Evolutionary conservation across 331 rosid genomes (phyloP).

Genomic region (Malus hybrid): DNA sequence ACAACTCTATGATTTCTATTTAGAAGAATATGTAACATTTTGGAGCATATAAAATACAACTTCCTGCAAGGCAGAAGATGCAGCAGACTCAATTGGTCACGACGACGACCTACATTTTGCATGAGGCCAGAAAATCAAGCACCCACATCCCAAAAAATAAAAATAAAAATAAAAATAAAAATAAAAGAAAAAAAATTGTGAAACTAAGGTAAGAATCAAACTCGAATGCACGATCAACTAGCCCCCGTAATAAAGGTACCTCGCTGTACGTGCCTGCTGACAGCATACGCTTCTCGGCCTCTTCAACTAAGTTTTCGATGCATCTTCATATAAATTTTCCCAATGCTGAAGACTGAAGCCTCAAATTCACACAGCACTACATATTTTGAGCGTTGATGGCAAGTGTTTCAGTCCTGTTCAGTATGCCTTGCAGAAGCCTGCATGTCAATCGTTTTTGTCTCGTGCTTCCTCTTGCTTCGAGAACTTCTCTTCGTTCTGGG

Average conservation of each 20-base stretch:
- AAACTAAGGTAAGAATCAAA: constrained; percentile 27
- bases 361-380: constrained; percentile 33
- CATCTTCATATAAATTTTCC: constrained; percentile 16
- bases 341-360: constrained; percentile 26
- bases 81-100: constrained; percentile 13
- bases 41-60: constrained; percentile 37
- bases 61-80: constrained; percentile 33
- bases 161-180: constrained; percentile 8
- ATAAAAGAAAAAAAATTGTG: constrained; percentile 11
- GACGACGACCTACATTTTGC: constrained; percentile 13
- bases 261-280: constrained; percentile 8
- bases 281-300: constrained; percentile 26
- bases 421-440: constrained; percentile 49
- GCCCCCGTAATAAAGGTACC: constrained; percentile 10
- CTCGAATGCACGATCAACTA: constrained; percentile 33
- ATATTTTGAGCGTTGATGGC: constrained; percentile 14
- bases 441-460: constrained; percentile 46
- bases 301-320: constrained; percentile 12
- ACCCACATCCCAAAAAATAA: constrained; percentile 11
- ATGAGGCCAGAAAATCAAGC: constrained; percentile 23
- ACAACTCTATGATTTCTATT: constrained; percentile 35
- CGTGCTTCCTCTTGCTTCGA: constrained; percentile 79
- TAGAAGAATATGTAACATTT: constrained; percentile 33
- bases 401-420: constrained; percentile 41
- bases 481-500: constrained; percentile 54